phyloP scores from a whole-genome alignment of 1,284 basidiomycete genomes.

The Austroboletus niveus region DNA sequence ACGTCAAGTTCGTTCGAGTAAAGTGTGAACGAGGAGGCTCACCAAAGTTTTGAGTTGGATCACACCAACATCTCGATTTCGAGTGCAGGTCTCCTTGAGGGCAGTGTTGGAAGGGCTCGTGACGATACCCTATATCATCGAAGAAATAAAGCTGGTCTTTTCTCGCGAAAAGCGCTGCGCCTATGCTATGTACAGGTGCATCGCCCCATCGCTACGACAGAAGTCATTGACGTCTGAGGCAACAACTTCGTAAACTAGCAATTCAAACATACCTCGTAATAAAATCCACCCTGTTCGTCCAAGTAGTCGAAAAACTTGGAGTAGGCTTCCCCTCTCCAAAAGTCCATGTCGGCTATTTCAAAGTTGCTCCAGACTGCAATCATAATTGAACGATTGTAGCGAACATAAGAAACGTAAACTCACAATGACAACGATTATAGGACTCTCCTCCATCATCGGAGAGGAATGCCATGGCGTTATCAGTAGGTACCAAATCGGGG shows the following conservation, averaged over 20 bases:
- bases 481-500: slow-evolving; percentile 61
- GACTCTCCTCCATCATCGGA: slow-evolving; percentile 77
- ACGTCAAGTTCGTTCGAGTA: neutral
- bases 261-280: slow-evolving; percentile 63
- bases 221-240: neutral
- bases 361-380: slow-evolving; percentile 84
- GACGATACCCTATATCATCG: slow-evolving; percentile 59
- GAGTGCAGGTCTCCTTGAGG: slow-evolving; percentile 59
- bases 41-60: slow-evolving; percentile 63
- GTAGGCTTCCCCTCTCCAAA: slow-evolving; percentile 85
- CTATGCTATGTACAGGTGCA: slow-evolving; percentile 88
- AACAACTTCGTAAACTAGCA: neutral
- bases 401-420: slow-evolving; percentile 29
- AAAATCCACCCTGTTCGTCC: slow-evolving; percentile 87
- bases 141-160: slow-evolving; percentile 87
- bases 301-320: slow-evolving; percentile 83
- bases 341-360: slow-evolving; percentile 82
- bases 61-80: slow-evolving; percentile 70
- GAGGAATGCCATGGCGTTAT: slow-evolving; percentile 82
- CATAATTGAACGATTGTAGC: neutral
- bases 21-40: slow-evolving; percentile 14
- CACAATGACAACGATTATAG: slow-evolving; percentile 88
- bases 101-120: slow-evolving; percentile 81
- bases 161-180: slow-evolving; percentile 75
- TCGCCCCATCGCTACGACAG: slow-evolving; percentile 76